Conservation (phyloP, 495 filamentous ascomycete genomes). For the Patellaria atrata region DNA sequence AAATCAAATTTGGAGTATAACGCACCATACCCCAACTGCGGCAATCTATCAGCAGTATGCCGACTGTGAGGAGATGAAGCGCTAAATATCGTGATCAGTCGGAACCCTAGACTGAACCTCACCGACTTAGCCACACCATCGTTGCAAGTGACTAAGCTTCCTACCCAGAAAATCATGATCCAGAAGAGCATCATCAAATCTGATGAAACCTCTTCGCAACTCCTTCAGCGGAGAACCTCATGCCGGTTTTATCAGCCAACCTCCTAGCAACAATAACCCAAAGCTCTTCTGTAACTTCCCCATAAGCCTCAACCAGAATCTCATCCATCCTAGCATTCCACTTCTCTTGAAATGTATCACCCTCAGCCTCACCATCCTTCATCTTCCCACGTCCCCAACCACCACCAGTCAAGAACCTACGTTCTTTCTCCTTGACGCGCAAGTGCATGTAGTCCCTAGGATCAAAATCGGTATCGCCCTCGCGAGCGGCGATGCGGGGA, state of each 20-base stretch:
- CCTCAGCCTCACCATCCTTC: neutral
- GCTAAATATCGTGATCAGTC: too few relatives aligned
- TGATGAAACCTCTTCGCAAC: neutral
- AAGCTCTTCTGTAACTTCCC: constrained; percentile 3
- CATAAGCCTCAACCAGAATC: constrained; percentile 8
- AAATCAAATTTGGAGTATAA: too few relatives aligned
- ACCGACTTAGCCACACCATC: too few relatives aligned
- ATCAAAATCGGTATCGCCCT: constrained; percentile 18
- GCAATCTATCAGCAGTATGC: too few relatives aligned
- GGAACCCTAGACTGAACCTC: too few relatives aligned
- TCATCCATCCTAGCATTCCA: constrained; percentile 1
- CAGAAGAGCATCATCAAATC: too few relatives aligned
- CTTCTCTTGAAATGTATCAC: constrained; percentile 3
- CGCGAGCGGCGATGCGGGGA: constrained; percentile 14
- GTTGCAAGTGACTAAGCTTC: too few relatives aligned
- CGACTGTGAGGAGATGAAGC: too few relatives aligned
- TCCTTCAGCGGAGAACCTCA: constrained; percentile 7
- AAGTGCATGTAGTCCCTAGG: constrained; percentile 18
- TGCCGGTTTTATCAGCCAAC: constrained; percentile 6
- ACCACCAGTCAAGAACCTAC: neutral
- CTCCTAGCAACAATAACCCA: constrained; percentile 11
- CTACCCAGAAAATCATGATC: too few relatives aligned
- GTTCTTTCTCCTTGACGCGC: constrained; percentile 6
- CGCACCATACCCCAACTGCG: too few relatives aligned
- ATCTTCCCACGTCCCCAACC: constrained; percentile 4